Evolutionary conservation across 2,329 filamentous ascomycete species (phyloP).

Genomic region (Penicillium oxalicum): DNA sequence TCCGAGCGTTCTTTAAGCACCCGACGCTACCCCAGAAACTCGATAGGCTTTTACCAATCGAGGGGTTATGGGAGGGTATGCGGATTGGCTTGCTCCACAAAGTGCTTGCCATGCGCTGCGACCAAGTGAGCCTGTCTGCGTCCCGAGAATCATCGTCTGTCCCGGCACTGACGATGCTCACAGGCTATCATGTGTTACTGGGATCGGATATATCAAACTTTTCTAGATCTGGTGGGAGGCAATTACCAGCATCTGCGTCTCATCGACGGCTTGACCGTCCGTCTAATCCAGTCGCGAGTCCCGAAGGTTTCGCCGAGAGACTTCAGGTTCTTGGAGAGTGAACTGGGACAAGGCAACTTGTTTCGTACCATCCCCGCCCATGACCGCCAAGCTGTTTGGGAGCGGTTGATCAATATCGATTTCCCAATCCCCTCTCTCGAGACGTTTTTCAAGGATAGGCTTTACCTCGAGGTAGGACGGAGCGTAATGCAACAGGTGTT

Average conservation of each 20-base stretch:
- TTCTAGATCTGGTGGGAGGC: not conserved
- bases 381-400: slow-evolving; percentile 1
- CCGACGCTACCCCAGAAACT: slow-evolving; percentile 2
- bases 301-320: slow-evolving; percentile 5
- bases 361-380: not conserved
- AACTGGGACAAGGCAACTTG: not conserved
- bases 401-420: slow-evolving; percentile 7
- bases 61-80: slow-evolving; percentile 9
- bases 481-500: slow-evolving; percentile 4
- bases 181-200: not conserved
- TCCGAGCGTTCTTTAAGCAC: slow-evolving; percentile 4
- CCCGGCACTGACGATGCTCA: not conserved
- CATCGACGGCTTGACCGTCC: slow-evolving; percentile 7
- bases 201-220: not conserved
- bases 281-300: slow-evolving; percentile 5
- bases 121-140: slow-evolving; percentile 3
- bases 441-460: slow-evolving; percentile 14
- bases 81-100: slow-evolving; percentile 11
- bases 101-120: slow-evolving; percentile 10
- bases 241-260: not conserved
- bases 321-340: not conserved
- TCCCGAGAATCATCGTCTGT: not conserved
- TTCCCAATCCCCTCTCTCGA: slow-evolving; percentile 9
- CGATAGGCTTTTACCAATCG: slow-evolving; percentile 7
- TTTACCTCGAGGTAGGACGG: slow-evolving; percentile 9